A percentile compares a stretch with the other conserved stretches of the same genome.
Evolutionary conservation across 495 filamentous ascomycete species (phyloP).

Genomic region (Neurospora sp.): DNA sequence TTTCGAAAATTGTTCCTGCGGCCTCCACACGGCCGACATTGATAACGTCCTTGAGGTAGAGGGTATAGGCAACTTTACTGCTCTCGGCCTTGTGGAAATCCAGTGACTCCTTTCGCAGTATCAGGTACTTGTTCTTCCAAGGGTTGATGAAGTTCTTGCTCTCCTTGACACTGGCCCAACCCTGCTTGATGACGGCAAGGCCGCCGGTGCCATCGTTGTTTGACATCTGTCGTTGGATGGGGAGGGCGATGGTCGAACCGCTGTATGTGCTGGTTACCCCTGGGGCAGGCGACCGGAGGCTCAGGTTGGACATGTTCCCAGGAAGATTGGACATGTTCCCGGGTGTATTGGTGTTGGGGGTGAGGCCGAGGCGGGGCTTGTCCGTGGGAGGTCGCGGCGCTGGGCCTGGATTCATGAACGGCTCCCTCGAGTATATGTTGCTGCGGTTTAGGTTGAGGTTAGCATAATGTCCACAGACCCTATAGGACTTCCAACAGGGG

Average conservation of each 20-base stretch:
- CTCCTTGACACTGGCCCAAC: slow-evolving; percentile 76
- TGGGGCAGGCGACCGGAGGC: slow-evolving; percentile 48
- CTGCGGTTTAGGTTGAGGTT: slow-evolving; percentile 2
- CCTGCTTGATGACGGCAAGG: slow-evolving; percentile 75
- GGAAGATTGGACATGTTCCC: slow-evolving; percentile 56
- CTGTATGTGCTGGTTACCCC: slow-evolving; percentile 39
- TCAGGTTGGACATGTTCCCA: slow-evolving; percentile 69
- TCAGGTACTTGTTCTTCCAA: slow-evolving; percentile 84
- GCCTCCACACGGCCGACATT: slow-evolving; percentile 79
- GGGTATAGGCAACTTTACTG: slow-evolving; percentile 68
- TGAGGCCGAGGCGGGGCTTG: slow-evolving; percentile 69
- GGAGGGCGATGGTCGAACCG: slow-evolving; percentile 57
- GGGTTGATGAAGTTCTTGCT: slow-evolving; percentile 68
- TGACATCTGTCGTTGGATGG: slow-evolving; percentile 51
- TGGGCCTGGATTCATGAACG: slow-evolving; percentile 96
- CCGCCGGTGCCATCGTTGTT: slow-evolving; percentile 53
- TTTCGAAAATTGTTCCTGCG: slow-evolving; percentile 82
- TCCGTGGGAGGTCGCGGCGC: slow-evolving; percentile 84
- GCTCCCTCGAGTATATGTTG: slow-evolving; percentile 55
- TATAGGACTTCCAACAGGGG: neutral
- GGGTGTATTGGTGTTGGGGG: slow-evolving; percentile 57
- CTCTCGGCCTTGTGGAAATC: slow-evolving; percentile 88
- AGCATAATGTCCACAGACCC: neutral
- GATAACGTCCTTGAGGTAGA: slow-evolving; percentile 74
- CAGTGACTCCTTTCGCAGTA: slow-evolving; percentile 76